A percentile compares a stretch with the other conserved stretches of the same genome.
These are phyloP conservation scores for Ulota crispa DNA, from an alignment of 225 moss, liverwort and hornwort genomes.

Conservation along the genomic window DNA sequence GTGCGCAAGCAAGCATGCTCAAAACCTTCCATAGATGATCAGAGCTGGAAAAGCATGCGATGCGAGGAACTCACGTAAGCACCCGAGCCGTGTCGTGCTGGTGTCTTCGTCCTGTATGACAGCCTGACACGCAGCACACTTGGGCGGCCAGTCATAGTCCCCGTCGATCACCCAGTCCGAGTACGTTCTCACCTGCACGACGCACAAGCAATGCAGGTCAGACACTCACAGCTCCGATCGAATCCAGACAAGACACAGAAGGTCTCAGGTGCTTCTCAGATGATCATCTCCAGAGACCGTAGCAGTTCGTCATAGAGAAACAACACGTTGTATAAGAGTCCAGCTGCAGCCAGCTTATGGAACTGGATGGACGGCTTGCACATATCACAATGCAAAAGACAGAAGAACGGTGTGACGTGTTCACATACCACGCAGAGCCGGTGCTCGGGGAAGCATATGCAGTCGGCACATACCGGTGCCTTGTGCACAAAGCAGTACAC, in stretches of 20 bases:
- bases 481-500: conserved; percentile 99
- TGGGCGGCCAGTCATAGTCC: conserved; percentile 82
- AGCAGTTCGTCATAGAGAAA: neutral
- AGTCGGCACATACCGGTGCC: conserved; percentile 95
- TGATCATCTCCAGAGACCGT: neutral
- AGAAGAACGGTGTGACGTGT: neutral
- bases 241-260: neutral
- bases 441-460: conserved; percentile 87
- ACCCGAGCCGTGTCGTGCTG: conserved; percentile 88
- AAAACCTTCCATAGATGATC: neutral
- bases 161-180: conserved; percentile 99
- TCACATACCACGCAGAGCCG: conserved; percentile 80
- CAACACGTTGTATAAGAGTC: neutral
- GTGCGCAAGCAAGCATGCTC: neutral
- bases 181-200: conserved; percentile 77
- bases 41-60: neutral
- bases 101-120: conserved; percentile 67
- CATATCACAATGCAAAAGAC: neutral
- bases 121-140: conserved; percentile 73
- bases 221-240: neutral
- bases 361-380: neutral
- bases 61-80: conserved; percentile 38
- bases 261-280: neutral
- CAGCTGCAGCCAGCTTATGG: neutral
- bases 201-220: neutral